Evolutionary conservation across 2,329 filamentous ascomycete genomes (phyloP).

Genomic region (Pyricularia grisea): DNA sequence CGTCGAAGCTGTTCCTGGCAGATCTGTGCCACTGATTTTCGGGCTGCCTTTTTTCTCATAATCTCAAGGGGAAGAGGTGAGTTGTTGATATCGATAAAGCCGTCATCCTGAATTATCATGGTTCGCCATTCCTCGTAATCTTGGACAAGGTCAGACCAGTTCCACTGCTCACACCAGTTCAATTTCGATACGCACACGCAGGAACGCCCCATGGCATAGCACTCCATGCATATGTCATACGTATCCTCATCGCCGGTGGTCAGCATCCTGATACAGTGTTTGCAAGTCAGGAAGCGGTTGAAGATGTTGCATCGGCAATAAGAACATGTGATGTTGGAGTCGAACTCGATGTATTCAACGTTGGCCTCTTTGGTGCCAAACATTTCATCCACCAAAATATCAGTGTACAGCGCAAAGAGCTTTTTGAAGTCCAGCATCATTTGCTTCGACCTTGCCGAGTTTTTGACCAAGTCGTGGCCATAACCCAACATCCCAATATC

Average conservation of each 20-base stretch:
- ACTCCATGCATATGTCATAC: slow-evolving; percentile 97
- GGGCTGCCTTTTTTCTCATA: slow-evolving; percentile 55
- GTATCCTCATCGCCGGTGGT: slow-evolving; percentile 65
- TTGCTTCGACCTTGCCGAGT: slow-evolving; percentile 43
- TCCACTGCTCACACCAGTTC: slow-evolving; percentile 88
- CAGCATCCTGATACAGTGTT: slow-evolving; percentile 63
- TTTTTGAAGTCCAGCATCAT: slow-evolving; percentile 75
- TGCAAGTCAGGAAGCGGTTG: slow-evolving; percentile 91
- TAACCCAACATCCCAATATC: slow-evolving; percentile 38
- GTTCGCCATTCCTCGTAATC: slow-evolving; percentile 78
- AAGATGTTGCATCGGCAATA: slow-evolving; percentile 97
- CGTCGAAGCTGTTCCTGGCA: slow-evolving; percentile 79
- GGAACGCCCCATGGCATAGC: slow-evolving; percentile 93
- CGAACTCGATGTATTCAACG: slow-evolving; percentile 70
- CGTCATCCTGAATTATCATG: slow-evolving; percentile 66
- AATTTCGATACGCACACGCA: slow-evolving; percentile 81
- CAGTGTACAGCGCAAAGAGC: slow-evolving; percentile 68
- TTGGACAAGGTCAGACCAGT: slow-evolving; percentile 66
- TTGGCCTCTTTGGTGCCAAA: slow-evolving; percentile 65
- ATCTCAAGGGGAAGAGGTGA: slow-evolving; percentile 64
- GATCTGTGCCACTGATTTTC: slow-evolving; percentile 82
- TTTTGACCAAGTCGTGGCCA: slow-evolving; percentile 31
- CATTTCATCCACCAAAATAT: slow-evolving; percentile 76
- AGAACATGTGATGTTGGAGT: slow-evolving; percentile 88
- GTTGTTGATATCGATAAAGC: slow-evolving; percentile 51